These are phyloP conservation scores for Scutellaria galericulata DNA, from an alignment of 257 asterid species.

Conservation along the genomic window DNA sequence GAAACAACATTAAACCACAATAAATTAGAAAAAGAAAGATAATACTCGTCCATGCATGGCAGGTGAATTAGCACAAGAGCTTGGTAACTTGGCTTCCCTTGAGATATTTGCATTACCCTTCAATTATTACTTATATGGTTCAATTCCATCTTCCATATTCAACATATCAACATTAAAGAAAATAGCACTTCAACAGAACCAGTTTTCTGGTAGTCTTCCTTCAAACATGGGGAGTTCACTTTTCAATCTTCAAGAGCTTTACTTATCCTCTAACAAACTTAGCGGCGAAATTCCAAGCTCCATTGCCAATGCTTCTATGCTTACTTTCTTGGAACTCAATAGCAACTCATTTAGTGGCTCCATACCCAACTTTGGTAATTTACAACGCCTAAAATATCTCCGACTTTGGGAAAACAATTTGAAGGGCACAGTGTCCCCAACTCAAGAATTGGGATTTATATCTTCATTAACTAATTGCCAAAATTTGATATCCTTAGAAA, in stretches of 20 bases:
- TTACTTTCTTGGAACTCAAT: slow-evolving; percentile 21
- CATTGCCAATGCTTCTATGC: slow-evolving; percentile 44
- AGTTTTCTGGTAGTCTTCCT: slow-evolving; percentile 28
- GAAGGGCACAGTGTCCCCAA: slow-evolving; percentile 31
- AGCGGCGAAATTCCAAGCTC: slow-evolving; percentile 26
- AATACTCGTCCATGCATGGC: not conserved
- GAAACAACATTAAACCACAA: not conserved
- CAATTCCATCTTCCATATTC: slow-evolving; percentile 36
- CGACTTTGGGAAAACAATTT: slow-evolving; percentile 41
- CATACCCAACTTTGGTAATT: slow-evolving; percentile 42
- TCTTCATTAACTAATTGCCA: too few relatives aligned
- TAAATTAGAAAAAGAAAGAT: too few relatives aligned
- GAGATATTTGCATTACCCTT: not conserved
- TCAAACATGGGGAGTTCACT: slow-evolving; percentile 12
- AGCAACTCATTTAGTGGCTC: slow-evolving; percentile 42
- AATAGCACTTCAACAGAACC: slow-evolving; percentile 2
- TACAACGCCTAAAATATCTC: slow-evolving; percentile 31
- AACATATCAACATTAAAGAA: slow-evolving; percentile 16
- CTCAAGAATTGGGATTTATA: too few relatives aligned
- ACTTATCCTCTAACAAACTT: slow-evolving; percentile 32
- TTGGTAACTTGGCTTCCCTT: slow-evolving; percentile 30
- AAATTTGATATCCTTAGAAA: too few relatives aligned
- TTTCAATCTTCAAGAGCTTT: slow-evolving; percentile 33
- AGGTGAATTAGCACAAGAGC: slow-evolving; percentile 53
- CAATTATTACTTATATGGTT: slow-evolving; percentile 9